These are phyloP conservation scores for Phytopythium chamaehyphon DNA, from an alignment of 352 stramenopile genomes.

Conservation along the genomic window DNA sequence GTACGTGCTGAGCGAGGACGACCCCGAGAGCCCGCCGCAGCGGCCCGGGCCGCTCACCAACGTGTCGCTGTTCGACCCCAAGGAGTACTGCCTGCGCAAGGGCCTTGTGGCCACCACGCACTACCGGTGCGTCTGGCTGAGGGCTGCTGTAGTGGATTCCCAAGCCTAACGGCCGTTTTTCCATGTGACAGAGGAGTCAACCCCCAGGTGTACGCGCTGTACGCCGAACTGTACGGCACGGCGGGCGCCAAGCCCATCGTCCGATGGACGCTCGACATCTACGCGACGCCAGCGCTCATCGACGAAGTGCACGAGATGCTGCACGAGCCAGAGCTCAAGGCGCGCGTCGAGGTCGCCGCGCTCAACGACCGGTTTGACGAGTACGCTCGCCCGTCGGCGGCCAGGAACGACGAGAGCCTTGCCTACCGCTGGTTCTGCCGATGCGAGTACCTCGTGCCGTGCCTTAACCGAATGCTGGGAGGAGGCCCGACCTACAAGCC, in stretches of 20 bases:
- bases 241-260: conserved; percentile 62
- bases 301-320: conserved; percentile 76
- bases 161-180: no score
- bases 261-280: conserved; percentile 75
- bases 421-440: conserved; percentile 66
- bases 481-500: conserved; percentile 64
- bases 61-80: conserved; percentile 67
- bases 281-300: conserved; percentile 70
- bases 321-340: conserved; percentile 53
- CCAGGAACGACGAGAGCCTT: conserved; percentile 37
- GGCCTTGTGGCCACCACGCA: conserved; percentile 57
- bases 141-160: no score
- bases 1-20: conserved; percentile 66
- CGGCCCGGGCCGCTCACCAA: conserved; percentile 66
- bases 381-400: conserved; percentile 8
- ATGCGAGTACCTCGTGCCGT: conserved; percentile 74
- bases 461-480: conserved; percentile 54
- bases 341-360: conserved; percentile 54
- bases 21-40: conserved; percentile 39
- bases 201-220: conserved; percentile 73
- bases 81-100: conserved; percentile 60
- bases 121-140: conserved; percentile 61
- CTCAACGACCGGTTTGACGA: conserved; percentile 59
- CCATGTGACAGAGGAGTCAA: conserved; percentile 65
- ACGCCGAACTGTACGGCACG: conserved; percentile 70